Evolutionary conservation across 192 early-diverging fungal species (phyloP).

Genomic region (Coemansia erecta): DNA sequence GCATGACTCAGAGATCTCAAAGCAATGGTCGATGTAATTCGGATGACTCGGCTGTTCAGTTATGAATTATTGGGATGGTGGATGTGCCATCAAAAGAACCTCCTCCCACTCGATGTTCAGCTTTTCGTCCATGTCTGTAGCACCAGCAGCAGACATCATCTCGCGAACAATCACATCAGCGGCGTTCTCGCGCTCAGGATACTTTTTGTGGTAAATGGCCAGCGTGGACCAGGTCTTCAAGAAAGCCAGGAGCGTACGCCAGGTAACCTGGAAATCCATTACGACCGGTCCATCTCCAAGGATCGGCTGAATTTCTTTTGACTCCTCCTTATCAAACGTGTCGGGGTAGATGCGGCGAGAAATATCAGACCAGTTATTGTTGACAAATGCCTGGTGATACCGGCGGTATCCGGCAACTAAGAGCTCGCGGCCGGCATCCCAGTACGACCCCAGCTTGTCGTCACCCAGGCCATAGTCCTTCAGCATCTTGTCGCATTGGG

Average conservation of each 20-base stretch:
- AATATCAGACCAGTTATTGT: conserved; percentile 13
- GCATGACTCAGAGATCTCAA: too few relatives aligned
- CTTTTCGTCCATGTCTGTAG: conserved; percentile 24
- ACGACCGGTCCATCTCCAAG: conserved; percentile 9
- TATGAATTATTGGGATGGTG: conserved; percentile 3
- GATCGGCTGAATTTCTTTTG: conserved; percentile 8
- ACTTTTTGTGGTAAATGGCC: conserved; percentile 11
- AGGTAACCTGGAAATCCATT: conserved; percentile 27
- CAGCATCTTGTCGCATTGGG: conserved; percentile 36
- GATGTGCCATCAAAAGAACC: conserved; percentile 23
- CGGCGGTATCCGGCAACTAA: conserved; percentile 27
- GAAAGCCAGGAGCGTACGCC: conserved; percentile 21
- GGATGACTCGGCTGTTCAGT: too few relatives aligned
- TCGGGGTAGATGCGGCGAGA: conserved; percentile 18
- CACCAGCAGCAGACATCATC: conserved; percentile 32
- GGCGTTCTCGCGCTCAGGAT: conserved; percentile 24
- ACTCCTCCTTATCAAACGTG: conserved; percentile 18
- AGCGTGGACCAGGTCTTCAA: conserved; percentile 26
- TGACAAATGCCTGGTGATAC: conserved; percentile 23
- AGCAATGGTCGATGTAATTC: too few relatives aligned
- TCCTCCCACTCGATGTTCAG: conserved; percentile 40
- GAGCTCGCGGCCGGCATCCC: conserved; percentile 30
- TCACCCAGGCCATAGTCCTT: conserved; percentile 20
- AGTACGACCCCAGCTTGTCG: conserved; percentile 15
- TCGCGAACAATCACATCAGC: conserved; percentile 12